Conservation (phyloP, 768 basidiomycete species). For the Russula earlei region DNA sequence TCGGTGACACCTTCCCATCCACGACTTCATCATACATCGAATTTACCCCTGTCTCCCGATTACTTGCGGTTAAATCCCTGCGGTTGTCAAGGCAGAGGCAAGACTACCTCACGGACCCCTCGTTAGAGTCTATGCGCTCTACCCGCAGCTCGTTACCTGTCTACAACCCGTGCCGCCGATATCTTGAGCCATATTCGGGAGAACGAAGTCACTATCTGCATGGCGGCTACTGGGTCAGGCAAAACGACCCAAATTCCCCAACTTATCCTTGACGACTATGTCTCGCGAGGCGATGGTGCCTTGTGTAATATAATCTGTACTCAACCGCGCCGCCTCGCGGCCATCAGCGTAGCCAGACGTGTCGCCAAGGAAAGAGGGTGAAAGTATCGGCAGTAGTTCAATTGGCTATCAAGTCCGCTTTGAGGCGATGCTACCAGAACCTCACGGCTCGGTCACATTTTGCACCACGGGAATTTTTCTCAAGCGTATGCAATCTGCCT, state of each 20-base stretch:
- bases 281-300: constrained; percentile 69
- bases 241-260: constrained; percentile 96
- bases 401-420: constrained; percentile 93
- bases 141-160: constrained; percentile 68
- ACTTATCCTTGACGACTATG: constrained; percentile 78
- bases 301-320: constrained; percentile 87
- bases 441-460: constrained; percentile 81
- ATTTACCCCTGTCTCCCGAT: constrained; percentile 22
- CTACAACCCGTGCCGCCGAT: constrained; percentile 51
- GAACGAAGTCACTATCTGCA: constrained; percentile 81
- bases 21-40: constrained; percentile 22
- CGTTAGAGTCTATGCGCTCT: constrained; percentile 54
- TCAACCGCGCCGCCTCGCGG: constrained; percentile 85
- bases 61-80: constrained; percentile 44
- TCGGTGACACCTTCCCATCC: constrained; percentile 8
- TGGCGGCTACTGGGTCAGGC: constrained; percentile 86
- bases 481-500: constrained; percentile 70
- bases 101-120: constrained; percentile 51
- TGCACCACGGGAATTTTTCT: constrained; percentile 91
- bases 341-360: constrained; percentile 84
- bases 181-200: constrained; percentile 59
- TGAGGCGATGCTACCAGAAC: constrained; percentile 68
- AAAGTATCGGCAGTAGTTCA: constrained; percentile 49
- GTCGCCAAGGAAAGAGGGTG: constrained; percentile 84
- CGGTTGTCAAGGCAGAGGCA: constrained; percentile 44